These are phyloP conservation scores for Fraxinus nigra DNA, from an alignment of 305 asterid species.

Conservation along the genomic window DNA sequence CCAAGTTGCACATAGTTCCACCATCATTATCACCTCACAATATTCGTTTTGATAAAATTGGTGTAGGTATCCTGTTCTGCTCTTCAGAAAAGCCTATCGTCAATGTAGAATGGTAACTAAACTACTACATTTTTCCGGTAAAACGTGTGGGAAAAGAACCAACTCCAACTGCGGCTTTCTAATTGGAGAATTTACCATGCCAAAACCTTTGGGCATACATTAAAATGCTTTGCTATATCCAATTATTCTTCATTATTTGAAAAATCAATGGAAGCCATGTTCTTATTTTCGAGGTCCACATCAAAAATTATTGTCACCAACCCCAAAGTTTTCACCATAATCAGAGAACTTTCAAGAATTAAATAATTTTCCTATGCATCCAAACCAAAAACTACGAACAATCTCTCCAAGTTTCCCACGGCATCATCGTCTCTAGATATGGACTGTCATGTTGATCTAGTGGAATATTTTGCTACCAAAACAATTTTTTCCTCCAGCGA, in stretches of 20 bases:
- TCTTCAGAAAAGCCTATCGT: slow-evolving; percentile 44
- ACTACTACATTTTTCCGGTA: background rate
- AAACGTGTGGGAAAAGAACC: slow-evolving; percentile 49
- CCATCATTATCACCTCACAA: slow-evolving; percentile 61
- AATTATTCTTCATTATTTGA: slow-evolving; percentile 50
- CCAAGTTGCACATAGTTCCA: slow-evolving; percentile 51
- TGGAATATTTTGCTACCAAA: slow-evolving; percentile 43
- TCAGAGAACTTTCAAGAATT: slow-evolving; percentile 30
- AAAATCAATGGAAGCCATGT: slow-evolving; percentile 52
- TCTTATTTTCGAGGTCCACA: slow-evolving; percentile 43
- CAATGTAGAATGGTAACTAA: slow-evolving; percentile 41
- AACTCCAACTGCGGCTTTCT: slow-evolving; percentile 33
- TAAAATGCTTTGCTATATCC: slow-evolving; percentile 50
- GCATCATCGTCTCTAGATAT: slow-evolving; percentile 50
- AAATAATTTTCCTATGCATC: slow-evolving; percentile 48
- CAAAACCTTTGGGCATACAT: slow-evolving; percentile 44
- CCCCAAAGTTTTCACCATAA: slow-evolving; percentile 49
- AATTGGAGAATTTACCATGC: slow-evolving; percentile 34
- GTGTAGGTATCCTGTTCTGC: slow-evolving; percentile 40
- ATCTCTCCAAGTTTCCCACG: slow-evolving; percentile 55
- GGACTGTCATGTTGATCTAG: slow-evolving; percentile 32
- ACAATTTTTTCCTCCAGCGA: slow-evolving; percentile 50
- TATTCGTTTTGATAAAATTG: slow-evolving; percentile 37
- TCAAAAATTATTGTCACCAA: slow-evolving; percentile 49
- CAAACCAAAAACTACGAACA: slow-evolving; percentile 43